Conservation (phyloP, 495 filamentous ascomycete genomes). For the Glarea lozoyensis region DNA sequence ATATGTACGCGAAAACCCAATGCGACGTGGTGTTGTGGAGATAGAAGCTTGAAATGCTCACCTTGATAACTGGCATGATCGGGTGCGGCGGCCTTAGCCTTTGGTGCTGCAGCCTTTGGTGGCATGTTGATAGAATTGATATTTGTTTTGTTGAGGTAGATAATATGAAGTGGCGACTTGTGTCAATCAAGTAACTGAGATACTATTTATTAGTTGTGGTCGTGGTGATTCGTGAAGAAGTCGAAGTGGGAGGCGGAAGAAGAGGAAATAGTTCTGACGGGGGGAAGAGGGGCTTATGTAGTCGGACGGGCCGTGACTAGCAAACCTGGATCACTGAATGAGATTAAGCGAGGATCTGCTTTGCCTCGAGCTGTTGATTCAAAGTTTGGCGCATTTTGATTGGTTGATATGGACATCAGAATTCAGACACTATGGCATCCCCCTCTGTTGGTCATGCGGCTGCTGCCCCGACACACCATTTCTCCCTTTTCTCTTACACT, state of each 20-base stretch:
- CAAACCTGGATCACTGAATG: not conserved
- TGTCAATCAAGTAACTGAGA: conserved; percentile 5
- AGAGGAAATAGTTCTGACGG: not conserved
- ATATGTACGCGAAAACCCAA: conserved; percentile 2
- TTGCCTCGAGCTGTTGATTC: not conserved
- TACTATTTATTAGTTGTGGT: not conserved
- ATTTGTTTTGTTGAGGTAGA: conserved; percentile 7
- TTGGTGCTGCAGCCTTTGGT: conserved; percentile 16
- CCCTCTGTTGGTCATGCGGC: not conserved
- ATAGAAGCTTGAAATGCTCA: conserved; percentile 12
- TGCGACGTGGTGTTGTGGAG: conserved; percentile 14
- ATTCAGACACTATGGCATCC: not conserved
- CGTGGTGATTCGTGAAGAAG: not conserved
- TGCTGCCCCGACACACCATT: conserved; percentile 1
- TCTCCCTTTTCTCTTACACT: conserved; percentile 5
- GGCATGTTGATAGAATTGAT: conserved; percentile 14
- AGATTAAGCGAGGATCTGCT: not conserved
- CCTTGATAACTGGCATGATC: conserved; percentile 20
- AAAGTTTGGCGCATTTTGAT: not conserved
- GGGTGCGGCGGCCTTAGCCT: conserved; percentile 12
- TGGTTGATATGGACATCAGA: not conserved
- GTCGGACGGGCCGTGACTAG: not conserved
- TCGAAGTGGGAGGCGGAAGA: not conserved
- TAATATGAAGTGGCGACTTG: conserved; percentile 2
- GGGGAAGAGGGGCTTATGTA: not conserved